Evolutionary conservation across 306 rosid genomes (phyloP), one percentile per base, ranked within the genome.

Genomic region (Cucumis cinereus): DNA sequence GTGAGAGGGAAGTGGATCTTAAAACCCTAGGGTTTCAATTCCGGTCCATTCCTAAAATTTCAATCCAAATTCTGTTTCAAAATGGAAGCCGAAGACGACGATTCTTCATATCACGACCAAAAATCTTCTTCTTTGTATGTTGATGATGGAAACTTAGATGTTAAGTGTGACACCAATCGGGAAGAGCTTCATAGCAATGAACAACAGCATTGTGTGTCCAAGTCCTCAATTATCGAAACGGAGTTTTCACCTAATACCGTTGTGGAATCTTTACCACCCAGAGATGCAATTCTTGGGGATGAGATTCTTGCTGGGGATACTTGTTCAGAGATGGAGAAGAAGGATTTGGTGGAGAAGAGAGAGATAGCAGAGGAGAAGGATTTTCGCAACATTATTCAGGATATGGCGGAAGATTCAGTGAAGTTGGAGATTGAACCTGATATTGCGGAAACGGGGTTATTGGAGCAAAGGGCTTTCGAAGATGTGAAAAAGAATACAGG

Each of bases 61-160:
- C 61, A 78, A 76, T 76, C 64, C 16, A 36, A 63, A 63, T 64
- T 41, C 47, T 47, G 45, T 22, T 71, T 14, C 75, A 36, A 10
- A 52, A 91, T 91, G 96, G 89, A 87, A 33, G 82, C 73, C 75
- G 91, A 88, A 6, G 93, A 84, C 14, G 89, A 89, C 13, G 93
- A 89, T 74, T 49, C 87, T 80, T 35, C 77, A 41, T 62, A 75
- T 35, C 56, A 67, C 28, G 62, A 54, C 49, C 41, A 56, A 72
- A 66, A 81, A 38, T 49, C 56, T 13, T 57, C 56, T 13, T 57
- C 54, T 16, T 53, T 50, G 9, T 70, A 49, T 7, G 67, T 59
- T 19, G 84, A 80, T 20, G 72, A 64, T 64, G 72, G 16, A 41
- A 71, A 73, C 56, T 78, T 56, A 7, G 71, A 45, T 47, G 30